These are phyloP conservation scores for Antitrichia curtipendula DNA, from an alignment of 225 moss, liverwort and hornwort genomes.

Conservation along the genomic window DNA sequence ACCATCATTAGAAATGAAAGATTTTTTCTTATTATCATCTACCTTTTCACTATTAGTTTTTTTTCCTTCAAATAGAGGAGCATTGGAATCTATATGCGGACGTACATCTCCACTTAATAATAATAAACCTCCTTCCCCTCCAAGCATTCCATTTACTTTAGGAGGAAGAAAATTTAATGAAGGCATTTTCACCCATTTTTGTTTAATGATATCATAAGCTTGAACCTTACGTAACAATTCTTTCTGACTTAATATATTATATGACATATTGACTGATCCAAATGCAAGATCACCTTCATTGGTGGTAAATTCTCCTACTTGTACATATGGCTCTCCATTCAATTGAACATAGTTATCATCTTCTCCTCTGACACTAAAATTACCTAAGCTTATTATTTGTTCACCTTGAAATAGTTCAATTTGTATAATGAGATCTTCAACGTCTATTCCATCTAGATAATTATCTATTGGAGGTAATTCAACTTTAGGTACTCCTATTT, in stretches of 20 bases:
- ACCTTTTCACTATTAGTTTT: neutral
- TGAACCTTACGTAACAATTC: slow-evolving; percentile 29
- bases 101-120: slow-evolving; percentile 16
- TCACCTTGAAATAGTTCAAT: slow-evolving; percentile 20
- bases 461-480: neutral
- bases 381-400: slow-evolving; percentile 2
- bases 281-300: slow-evolving; percentile 8
- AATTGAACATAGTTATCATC: neutral
- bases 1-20: neutral
- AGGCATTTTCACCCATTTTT: slow-evolving; percentile 42
- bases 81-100: neutral
- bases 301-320: slow-evolving; percentile 6
- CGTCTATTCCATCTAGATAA: slow-evolving; percentile 24
- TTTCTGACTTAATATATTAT: slow-evolving; percentile 8
- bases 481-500: neutral
- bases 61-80: neutral
- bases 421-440: slow-evolving; percentile 19
- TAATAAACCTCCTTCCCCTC: slow-evolving; percentile 37
- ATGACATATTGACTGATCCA: neutral
- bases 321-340: neutral
- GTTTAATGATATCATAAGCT: slow-evolving; percentile 11
- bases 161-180: slow-evolving; percentile 35
- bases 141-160: slow-evolving; percentile 32
- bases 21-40: neutral
- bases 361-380: slow-evolving; percentile 7